Evolutionary conservation across 1,139 yeast genomes (phyloP).

Genomic region (Blastobotrys persicus): DNA sequence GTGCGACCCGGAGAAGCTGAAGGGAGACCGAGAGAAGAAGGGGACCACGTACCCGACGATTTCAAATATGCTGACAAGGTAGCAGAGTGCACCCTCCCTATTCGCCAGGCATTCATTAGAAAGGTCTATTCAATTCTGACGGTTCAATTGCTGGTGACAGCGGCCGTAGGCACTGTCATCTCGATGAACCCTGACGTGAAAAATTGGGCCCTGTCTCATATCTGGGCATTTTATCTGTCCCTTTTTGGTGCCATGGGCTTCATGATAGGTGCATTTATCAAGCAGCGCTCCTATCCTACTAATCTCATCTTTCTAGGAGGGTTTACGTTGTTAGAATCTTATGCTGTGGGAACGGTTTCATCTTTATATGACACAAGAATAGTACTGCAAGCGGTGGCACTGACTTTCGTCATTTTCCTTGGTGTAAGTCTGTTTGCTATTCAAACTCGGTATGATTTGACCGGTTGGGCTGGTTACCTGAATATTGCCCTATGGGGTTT

Average conservation of each 20-base stretch:
- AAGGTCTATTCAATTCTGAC: slow-evolving; percentile 75
- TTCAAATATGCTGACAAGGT: slow-evolving; percentile 81
- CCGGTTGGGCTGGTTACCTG: slow-evolving; percentile 66
- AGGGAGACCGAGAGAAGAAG: slow-evolving; percentile 25
- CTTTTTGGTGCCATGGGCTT: slow-evolving; percentile 59
- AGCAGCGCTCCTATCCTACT: slow-evolving; percentile 63
- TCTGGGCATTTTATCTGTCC: slow-evolving; percentile 60
- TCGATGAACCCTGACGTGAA: slow-evolving; percentile 48
- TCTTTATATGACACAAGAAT: slow-evolving; percentile 61
- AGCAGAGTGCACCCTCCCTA: slow-evolving; percentile 70
- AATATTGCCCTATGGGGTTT: slow-evolving; percentile 64
- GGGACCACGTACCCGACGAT: slow-evolving; percentile 53
- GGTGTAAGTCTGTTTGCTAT: slow-evolving; percentile 77
- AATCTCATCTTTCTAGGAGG: slow-evolving; percentile 57
- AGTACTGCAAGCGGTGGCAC: slow-evolving; percentile 66
- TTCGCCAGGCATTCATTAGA: slow-evolving; percentile 72
- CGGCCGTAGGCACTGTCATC: slow-evolving; percentile 57
- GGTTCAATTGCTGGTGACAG: slow-evolving; percentile 61
- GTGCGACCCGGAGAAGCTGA: slow-evolving; percentile 27
- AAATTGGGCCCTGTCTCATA: slow-evolving; percentile 57
- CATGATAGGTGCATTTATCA: slow-evolving; percentile 57
- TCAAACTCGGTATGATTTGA: slow-evolving; percentile 79
- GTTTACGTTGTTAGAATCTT: slow-evolving; percentile 75
- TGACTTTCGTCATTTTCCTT: slow-evolving; percentile 66
- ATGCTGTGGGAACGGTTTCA: slow-evolving; percentile 66